phyloP scores from a whole-genome alignment of 2,329 filamentous ascomycete species.

The Magnaporthales sp. region DNA sequence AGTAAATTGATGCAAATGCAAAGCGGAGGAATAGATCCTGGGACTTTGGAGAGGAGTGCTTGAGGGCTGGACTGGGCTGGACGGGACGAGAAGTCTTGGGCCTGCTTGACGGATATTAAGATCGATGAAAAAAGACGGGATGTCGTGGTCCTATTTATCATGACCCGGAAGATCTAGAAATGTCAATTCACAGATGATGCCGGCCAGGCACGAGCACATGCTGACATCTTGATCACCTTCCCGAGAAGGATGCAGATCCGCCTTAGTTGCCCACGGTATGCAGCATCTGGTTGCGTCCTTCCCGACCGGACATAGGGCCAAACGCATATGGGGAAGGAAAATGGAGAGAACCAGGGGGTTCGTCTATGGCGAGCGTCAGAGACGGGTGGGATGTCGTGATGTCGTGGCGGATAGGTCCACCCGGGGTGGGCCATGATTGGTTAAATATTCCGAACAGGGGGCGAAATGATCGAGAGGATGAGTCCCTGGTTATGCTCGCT shows the following conservation, averaged over 20 bases:
- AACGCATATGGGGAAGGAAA: background rate
- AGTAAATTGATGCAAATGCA: background rate
- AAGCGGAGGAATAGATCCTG: background rate
- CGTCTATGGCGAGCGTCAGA: background rate
- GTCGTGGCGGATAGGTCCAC: background rate
- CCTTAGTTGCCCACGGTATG: background rate
- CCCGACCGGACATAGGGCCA: background rate
- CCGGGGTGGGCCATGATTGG: background rate
- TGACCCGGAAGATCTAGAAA: background rate
- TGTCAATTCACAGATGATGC: background rate
- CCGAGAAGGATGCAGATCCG: background rate
- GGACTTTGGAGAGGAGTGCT: background rate
- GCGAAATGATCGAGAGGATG: no score
- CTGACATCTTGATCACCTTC: slow-evolving; percentile 2
- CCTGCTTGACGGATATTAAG: slow-evolving; percentile 3
- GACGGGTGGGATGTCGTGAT: background rate
- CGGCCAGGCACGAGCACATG: background rate
- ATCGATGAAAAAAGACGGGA: slow-evolving; percentile 1
- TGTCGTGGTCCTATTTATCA: slow-evolving; percentile 1
- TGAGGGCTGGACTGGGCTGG: background rate
- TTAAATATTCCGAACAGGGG: background rate
- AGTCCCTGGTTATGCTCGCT: background rate
- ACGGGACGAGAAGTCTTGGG: background rate
- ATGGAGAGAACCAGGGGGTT: background rate
- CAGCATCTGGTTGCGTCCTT: background rate